phyloP scores from a whole-genome alignment of 23 red algal species.

The Pyropia yezoensis region DNA sequence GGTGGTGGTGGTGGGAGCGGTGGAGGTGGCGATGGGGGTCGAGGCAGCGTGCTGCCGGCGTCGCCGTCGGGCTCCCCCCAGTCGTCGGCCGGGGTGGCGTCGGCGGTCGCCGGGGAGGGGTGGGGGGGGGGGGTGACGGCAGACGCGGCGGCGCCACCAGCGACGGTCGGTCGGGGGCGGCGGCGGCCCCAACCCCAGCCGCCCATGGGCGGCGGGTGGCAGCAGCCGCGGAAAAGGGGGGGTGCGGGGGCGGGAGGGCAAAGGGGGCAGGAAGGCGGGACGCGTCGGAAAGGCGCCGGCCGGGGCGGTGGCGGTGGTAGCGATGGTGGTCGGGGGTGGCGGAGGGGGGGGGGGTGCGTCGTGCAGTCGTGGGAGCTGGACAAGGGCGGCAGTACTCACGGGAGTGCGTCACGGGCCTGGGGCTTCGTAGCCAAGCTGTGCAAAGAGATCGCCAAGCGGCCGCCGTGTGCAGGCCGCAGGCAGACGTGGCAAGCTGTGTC shows the following conservation, averaged over 20 bases:
- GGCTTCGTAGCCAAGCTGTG: no score
- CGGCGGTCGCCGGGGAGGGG: neutral
- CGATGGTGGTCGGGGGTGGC: neutral
- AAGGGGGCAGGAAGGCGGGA: neutral
- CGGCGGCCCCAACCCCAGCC: neutral
- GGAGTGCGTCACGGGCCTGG: no score
- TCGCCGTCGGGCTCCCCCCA: neutral
- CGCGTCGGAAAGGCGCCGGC: slow-evolving; percentile 1
- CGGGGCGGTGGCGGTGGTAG: neutral
- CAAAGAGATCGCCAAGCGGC: no score
- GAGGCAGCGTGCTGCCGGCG: neutral
- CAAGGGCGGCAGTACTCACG: no score
- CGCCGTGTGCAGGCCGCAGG: no score
- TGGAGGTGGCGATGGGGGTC: slow-evolving; percentile 1
- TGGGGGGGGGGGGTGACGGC: neutral
- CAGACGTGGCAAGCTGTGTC: no score
- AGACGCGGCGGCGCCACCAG: neutral
- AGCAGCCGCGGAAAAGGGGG: neutral
- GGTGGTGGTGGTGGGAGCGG: neutral
- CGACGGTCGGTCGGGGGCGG: neutral
- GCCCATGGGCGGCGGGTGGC: neutral
- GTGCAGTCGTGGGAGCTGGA: no score
- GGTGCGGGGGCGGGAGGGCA: neutral
- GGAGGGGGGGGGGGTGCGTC: neutral
- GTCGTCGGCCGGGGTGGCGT: neutral